Base-by-base conservation (phyloP, 1,139 yeast species). In the Diutina ranongensis region DNA sequence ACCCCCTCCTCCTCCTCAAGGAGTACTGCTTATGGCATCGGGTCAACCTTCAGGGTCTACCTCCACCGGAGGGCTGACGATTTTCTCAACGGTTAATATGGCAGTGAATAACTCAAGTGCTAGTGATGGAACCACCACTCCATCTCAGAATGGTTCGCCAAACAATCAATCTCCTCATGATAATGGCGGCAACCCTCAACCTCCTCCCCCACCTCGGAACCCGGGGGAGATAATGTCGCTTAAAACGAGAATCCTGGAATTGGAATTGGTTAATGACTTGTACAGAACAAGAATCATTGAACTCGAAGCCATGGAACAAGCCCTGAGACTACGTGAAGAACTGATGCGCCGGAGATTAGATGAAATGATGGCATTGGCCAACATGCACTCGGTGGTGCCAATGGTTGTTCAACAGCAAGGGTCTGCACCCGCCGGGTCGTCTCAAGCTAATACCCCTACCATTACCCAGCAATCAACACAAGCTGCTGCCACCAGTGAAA, bases 221-320 rank as follows among this genome's bases (percentile, higher is more conserved):
- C 38, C 38, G 15, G 38, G 25, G n/a, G 80, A 74, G 52, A 63
- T 72, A 19, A 76, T 78, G 18, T 66, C 70, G 41, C 66, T 87
- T 49, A 76, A 78, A 51, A 84, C 95, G 0, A 70, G 94, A 49
- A 85, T 88, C 20, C 78, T 86, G n/a, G 97, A 89, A 59, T 71
- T 89, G 49, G 97, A 89, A 60, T 69, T 89, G 44, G 95, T 89
- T 36, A 88, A 87, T 56, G 97, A 88, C 57, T 68, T 89, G 50
- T 84, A 85, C 65, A 74, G 86, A 53, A 77, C 92, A 3, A 75
- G 95, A 54, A 85, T 89, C 45, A 69, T 75, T 63, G 96, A 89
- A 58, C 68, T 89, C 51, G 96, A 89, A 60, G 77, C 78, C 25
- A 66, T 75, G 66, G 92, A 83, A 55, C 71, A 69, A 46, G 80